Evolutionary conservation across 2,329 filamentous ascomycete species (phyloP).

Genomic region (Dryadomyces quercus-mongolicae): DNA sequence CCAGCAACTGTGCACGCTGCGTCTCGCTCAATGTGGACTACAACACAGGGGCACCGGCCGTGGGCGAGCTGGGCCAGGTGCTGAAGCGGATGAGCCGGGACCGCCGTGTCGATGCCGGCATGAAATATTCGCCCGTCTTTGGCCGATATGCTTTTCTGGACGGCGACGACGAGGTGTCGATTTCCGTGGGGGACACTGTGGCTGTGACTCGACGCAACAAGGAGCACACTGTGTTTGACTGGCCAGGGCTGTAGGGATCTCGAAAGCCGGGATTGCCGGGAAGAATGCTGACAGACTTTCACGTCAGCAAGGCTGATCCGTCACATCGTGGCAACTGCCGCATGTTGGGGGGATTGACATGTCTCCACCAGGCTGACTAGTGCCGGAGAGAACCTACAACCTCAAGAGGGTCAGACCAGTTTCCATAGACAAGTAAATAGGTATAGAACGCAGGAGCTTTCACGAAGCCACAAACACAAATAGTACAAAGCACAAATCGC

Average conservation of each 20-base stretch:
- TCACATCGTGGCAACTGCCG: no score
- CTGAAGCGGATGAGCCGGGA: constrained; percentile 61
- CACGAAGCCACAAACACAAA: neutral
- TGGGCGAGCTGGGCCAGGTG: constrained; percentile 45
- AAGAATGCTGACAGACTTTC: no score
- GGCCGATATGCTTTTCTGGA: constrained; percentile 57
- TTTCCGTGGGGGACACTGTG: constrained; percentile 46
- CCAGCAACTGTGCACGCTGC: constrained; percentile 59
- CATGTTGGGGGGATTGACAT: no score
- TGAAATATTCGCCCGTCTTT: constrained; percentile 58
- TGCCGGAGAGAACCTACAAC: no score
- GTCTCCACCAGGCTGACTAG: no score
- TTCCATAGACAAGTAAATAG: neutral
- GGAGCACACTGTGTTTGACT: constrained; percentile 42
- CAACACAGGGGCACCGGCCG: constrained; percentile 44
- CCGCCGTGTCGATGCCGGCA: constrained; percentile 56
- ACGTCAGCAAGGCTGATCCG: no score
- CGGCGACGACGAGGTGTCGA: constrained; percentile 15
- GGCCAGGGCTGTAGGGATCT: constrained; percentile 21
- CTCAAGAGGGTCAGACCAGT: neutral
- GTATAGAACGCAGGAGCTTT: constrained; percentile 1
- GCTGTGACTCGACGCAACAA: constrained; percentile 34
- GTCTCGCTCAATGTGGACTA: constrained; percentile 62
- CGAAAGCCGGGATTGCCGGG: no score
- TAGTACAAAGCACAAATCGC: neutral